These are phyloP conservation scores for Exophiala sideris DNA, from an alignment of 2,329 filamentous ascomycete species.

Conservation along the genomic window DNA sequence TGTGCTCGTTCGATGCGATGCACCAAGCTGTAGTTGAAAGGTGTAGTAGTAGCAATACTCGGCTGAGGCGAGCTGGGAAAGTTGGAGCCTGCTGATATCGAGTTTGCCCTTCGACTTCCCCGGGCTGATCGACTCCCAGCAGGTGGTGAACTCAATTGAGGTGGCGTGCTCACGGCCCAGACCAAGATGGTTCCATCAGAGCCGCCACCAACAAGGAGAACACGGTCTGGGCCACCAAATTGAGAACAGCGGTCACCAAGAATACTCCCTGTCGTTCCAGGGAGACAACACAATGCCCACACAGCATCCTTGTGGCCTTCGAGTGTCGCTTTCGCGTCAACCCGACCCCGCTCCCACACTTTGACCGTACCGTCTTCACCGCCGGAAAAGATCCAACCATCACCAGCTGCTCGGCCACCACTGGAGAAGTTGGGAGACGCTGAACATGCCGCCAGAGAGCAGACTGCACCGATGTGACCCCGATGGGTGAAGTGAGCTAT, in stretches of 20 bases:
- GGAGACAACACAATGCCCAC: slow-evolving; percentile 91
- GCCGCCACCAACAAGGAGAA: slow-evolving; percentile 84
- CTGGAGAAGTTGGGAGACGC: slow-evolving; percentile 85
- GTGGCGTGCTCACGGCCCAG: slow-evolving; percentile 90
- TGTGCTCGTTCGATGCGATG: slow-evolving; percentile 76
- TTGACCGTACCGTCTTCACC: slow-evolving; percentile 90
- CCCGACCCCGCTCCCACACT: slow-evolving; percentile 91
- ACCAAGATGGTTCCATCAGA: slow-evolving; percentile 89
- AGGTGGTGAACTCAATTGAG: slow-evolving; percentile 77
- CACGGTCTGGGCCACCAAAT: slow-evolving; percentile 77
- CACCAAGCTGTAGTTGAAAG: slow-evolving; percentile 83
- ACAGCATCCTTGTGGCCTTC: slow-evolving; percentile 94
- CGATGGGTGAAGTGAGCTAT: slow-evolving; percentile 92
- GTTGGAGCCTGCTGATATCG: slow-evolving; percentile 88
- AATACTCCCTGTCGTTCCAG: slow-evolving; percentile 73
- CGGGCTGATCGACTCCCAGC: slow-evolving; percentile 65
- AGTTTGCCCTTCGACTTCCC: slow-evolving; percentile 81
- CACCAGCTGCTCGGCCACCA: slow-evolving; percentile 79
- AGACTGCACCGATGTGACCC: slow-evolving; percentile 86
- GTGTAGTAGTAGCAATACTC: slow-evolving; percentile 76
- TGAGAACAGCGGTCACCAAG: slow-evolving; percentile 70
- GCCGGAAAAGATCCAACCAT: slow-evolving; percentile 98
- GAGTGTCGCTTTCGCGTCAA: slow-evolving; percentile 91
- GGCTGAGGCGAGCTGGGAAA: slow-evolving; percentile 89
- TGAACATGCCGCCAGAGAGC: slow-evolving; percentile 81